These are phyloP conservation scores for Gossypium trilobum DNA, from an alignment of 441 rosid genomes.

Conservation along the genomic window DNA sequence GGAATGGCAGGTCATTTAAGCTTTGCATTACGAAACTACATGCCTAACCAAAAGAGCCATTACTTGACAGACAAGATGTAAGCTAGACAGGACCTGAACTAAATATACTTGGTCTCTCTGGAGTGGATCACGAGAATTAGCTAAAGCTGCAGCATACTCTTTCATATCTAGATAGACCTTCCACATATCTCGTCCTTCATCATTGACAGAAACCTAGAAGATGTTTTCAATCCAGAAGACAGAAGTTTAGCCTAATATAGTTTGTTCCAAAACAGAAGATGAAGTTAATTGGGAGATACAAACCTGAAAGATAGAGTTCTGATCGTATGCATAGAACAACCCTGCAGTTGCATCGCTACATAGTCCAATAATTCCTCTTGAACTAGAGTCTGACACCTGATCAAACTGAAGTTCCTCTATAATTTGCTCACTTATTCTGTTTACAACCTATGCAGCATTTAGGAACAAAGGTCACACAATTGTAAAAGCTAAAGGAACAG, in stretches of 20 bases:
- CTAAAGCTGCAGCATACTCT: conserved; percentile 91
- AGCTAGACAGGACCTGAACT: conserved; percentile 61
- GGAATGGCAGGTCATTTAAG: conserved; percentile 6
- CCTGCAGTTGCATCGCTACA: conserved; percentile 98
- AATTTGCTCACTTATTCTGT: conserved; percentile 92
- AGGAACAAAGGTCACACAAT: conserved; percentile 16
- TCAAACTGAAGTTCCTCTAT: conserved; percentile 95
- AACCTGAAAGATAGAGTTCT: conserved; percentile 92
- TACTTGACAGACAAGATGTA: conserved; percentile 9
- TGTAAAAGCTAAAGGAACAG: not conserved
- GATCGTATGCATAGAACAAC: conserved; percentile 92
- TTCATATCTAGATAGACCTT: conserved; percentile 93
- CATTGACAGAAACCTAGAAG: conserved; percentile 80
- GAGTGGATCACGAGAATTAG: conserved; percentile 75
- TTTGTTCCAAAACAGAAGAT: conserved; percentile 10
- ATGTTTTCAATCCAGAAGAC: conserved; percentile 21
- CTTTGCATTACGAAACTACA: conserved; percentile 2
- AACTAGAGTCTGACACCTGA: conserved; percentile 69
- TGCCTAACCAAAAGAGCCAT: conserved; percentile 8
- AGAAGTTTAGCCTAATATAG: conserved; percentile 14
- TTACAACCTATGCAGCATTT: conserved; percentile 60
- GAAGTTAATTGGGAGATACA: conserved; percentile 16
- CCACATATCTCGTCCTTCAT: conserved; percentile 98
- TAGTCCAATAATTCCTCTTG: conserved; percentile 85
- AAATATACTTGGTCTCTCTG: conserved; percentile 97